Conservation (phyloP, 441 rosid species). For the Biscutella laevigata region DNA sequence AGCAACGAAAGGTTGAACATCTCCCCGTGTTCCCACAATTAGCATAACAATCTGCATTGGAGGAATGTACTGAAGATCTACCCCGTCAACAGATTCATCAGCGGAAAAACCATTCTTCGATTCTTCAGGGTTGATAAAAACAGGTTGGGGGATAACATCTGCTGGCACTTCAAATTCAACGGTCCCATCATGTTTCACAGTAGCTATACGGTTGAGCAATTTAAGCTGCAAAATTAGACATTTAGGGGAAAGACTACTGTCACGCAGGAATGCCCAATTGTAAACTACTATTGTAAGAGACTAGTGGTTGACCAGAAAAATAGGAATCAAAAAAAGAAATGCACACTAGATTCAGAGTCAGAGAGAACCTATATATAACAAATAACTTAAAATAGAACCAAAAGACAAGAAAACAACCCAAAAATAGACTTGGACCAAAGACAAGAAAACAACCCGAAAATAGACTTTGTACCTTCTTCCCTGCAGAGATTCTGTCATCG, state of each 20-base stretch:
- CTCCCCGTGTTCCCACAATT: conserved; percentile 97
- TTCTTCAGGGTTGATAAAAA: conserved; percentile 31
- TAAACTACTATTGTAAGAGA: not conserved
- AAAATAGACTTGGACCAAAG: conserved; percentile 10
- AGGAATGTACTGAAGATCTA: conserved; percentile 54
- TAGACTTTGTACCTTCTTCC: conserved; percentile 53
- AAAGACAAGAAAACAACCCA: not conserved
- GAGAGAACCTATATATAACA: not conserved
- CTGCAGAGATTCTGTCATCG: conserved; percentile 55
- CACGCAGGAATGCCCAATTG: conserved; percentile 7
- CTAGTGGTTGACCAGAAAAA: not conserved
- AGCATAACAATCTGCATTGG: conserved; percentile 92
- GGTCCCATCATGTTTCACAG: conserved; percentile 91
- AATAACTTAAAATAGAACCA: conserved; percentile 17
- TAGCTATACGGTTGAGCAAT: conserved; percentile 83
- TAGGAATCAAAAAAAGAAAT: not conserved
- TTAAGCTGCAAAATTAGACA: conserved; percentile 52
- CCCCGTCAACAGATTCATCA: conserved; percentile 66
- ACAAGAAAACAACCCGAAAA: not conserved
- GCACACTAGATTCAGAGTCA: not conserved
- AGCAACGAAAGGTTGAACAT: conserved; percentile 96
- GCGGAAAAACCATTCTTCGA: conserved; percentile 29
- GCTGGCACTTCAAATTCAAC: conserved; percentile 82
- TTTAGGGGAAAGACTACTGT: conserved; percentile 8
- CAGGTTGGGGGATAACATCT: conserved; percentile 49